Evolutionary conservation across 2,329 filamentous ascomycete species (phyloP), one percentile per base, ranked within the genome.

Genomic region (Colletotrichum somersetense): DNA sequence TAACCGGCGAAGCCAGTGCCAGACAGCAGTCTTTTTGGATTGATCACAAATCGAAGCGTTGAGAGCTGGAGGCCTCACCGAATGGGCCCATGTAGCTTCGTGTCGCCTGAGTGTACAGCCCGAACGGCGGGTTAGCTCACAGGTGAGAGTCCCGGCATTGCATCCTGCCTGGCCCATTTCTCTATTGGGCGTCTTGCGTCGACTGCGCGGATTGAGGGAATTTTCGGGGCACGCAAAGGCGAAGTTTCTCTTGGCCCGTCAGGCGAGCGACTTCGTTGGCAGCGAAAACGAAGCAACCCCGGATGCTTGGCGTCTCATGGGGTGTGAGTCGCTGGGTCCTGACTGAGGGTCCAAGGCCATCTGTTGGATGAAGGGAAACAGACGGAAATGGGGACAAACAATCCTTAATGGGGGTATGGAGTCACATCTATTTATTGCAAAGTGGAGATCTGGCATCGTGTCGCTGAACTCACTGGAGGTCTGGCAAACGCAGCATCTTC

Each of bases 301-400:
- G 40, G 14, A 64, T 52, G 44, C 66, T 72, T 72, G 59, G 69
- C 69, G 59, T 65, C 59, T 72, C 66, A 64, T 59, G 66, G 53
- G 48, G 55, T 63, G 23, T 64, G 65, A 71, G 52, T 58, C 42
- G 40, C 35, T 20, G 46, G 53, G 50, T 62, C 52, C 50, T 64
- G 55, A 59, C 55, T 40, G 44, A 48, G 53, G 53, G 50, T 58
- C 58, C 18, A 8, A 20, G 14, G 26, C 33, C n/a, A 30, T 12
- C 8, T 18, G 18, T 2, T 44, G 18, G 42, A 44, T 58, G 40
- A 55, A 7, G 38, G 59, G 42, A 59, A 64, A 72, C 59, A 67
- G 38, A 46, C 52, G 38, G 18, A 50, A 33, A 46, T 40, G 26
- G 42, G 58, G 62, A 40, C 68, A 58, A 62, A 67, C 57, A 50